A percentile compares a stretch with the other conserved stretches of the same genome.
phyloP scores from a whole-genome alignment of 2,329 filamentous ascomycete genomes.

The Chrysoporthe cubensis region DNA sequence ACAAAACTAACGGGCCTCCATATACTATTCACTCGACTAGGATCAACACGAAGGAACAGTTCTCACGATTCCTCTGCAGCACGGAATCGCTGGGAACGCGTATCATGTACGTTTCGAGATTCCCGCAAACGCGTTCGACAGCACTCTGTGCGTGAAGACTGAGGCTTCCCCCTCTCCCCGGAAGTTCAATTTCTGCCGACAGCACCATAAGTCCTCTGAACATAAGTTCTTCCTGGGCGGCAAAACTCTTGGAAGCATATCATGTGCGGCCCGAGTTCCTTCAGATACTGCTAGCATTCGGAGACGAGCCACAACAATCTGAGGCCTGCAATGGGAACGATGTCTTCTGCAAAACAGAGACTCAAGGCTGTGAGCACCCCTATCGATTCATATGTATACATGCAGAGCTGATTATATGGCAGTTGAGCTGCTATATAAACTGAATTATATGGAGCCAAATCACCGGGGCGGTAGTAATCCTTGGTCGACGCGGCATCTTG shows the following conservation, averaged over 20 bases:
- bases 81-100: slow-evolving; percentile 6
- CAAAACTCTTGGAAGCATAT: slow-evolving; percentile 20
- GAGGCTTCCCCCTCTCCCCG: not conserved
- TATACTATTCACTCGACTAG: not conserved
- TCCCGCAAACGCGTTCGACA: not conserved
- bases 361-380: slow-evolving; percentile 8
- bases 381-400: not conserved
- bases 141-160: not conserved
- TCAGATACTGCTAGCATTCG: slow-evolving; percentile 25
- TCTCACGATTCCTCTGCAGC: not conserved
- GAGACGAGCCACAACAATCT: slow-evolving; percentile 24
- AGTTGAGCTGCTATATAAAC: slow-evolving; percentile 26
- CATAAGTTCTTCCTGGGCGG: slow-evolving; percentile 8
- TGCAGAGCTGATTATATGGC: not conserved
- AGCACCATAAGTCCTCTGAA: slow-evolving; percentile 22
- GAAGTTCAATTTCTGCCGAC: slow-evolving; percentile 23
- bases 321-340: slow-evolving; percentile 28
- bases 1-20: not conserved
- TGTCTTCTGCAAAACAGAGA: not conserved
- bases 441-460: slow-evolving; percentile 29
- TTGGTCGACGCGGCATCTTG: slow-evolving; percentile 28
- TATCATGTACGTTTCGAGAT: slow-evolving; percentile 15
- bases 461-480: slow-evolving; percentile 2
- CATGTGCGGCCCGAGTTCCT: slow-evolving; percentile 20
- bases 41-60: not conserved